Conservation (phyloP, 345 rosid species). For the Noccaea caerulescens region DNA sequence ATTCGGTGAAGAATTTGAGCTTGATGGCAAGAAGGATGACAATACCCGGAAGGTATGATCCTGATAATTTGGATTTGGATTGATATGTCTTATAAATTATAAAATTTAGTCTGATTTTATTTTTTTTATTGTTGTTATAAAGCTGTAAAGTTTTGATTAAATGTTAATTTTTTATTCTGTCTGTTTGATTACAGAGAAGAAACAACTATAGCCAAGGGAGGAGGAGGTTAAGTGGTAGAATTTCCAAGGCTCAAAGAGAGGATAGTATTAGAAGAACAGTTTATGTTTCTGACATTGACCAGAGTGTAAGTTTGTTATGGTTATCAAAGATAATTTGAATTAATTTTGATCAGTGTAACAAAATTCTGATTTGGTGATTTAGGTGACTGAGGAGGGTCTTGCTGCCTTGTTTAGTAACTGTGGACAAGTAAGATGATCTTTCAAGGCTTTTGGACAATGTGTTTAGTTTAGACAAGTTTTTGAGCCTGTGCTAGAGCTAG, state of each 20-base stretch:
- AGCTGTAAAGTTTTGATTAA: constrained; percentile 9
- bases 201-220: constrained; percentile 63
- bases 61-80: neutral
- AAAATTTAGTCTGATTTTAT: neutral
- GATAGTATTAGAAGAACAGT: constrained; percentile 57
- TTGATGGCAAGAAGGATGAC: constrained; percentile 43
- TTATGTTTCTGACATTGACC: constrained; percentile 51
- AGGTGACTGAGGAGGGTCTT: constrained; percentile 91
- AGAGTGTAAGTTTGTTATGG: constrained; percentile 42
- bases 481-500: neutral
- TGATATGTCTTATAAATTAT: neutral
- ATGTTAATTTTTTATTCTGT: constrained; percentile 7
- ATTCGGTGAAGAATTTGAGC: constrained; percentile 39
- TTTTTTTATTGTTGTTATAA: constrained; percentile 19
- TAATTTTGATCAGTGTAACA: neutral
- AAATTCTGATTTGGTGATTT: constrained; percentile 28
- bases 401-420: constrained; percentile 77
- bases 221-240: constrained; percentile 65
- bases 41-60: constrained; percentile 33
- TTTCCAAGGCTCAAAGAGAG: constrained; percentile 55
- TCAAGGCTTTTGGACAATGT: constrained; percentile 13
- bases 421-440: constrained; percentile 67
- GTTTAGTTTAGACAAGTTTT: neutral
- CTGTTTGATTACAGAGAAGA: constrained; percentile 56
- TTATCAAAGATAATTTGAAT: neutral